Base-by-base conservation (phyloP, 23 red algal species). In the Pyropia yezoensis region DNA sequence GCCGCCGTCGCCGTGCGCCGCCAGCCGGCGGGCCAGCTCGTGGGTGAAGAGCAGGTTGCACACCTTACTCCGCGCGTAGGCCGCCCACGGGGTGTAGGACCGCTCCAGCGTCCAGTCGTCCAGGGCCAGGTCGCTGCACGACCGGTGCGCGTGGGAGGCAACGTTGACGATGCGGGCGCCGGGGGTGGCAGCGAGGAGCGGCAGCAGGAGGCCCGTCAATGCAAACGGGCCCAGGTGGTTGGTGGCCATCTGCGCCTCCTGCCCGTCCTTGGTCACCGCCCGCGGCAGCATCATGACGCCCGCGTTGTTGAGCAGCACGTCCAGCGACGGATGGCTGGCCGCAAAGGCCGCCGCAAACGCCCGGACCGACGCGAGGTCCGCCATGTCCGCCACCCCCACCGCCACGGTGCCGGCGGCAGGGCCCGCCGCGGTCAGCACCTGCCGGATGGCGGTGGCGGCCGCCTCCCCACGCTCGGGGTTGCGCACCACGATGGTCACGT, bases 201-300 rank as follows among this genome's bases (percentile, higher is more conserved):
- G 25, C 63, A 75, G 19, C 32, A 83, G 60, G 28, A 72, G 17
- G 53, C 56, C 70, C 15, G 66, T 54, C 24, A 83, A 26, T 9
- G 54, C 28, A 27, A 75, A 73, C 15, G 54, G 78, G 18, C 78
- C 78, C 17, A 75, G 51, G 29, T 83, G 78, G 57, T 73, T 75
- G 11, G 70, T 62, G 15, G 67, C 78, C 18, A 75, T 24, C 52
- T 75, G 78, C 67, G 59, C n/a, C 56, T 83, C 67, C 32, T 45
- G 28, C 12, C 63, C 78, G 52, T 59, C 47, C 47, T 54, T 25
- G 15, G 0, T 6, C 39, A 13, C 4, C 4, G 39, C 11, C 19
- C 24, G 45, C 51, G 49, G 19, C 27, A 39, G 32, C 16, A 63
- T 63, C 78, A 73, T 83, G 26, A 75, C 55, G 18, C 78, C 78